These are phyloP conservation scores for Bigelowiella natans DNA, from an alignment of 78 protist species.

Conservation along the genomic window DNA sequence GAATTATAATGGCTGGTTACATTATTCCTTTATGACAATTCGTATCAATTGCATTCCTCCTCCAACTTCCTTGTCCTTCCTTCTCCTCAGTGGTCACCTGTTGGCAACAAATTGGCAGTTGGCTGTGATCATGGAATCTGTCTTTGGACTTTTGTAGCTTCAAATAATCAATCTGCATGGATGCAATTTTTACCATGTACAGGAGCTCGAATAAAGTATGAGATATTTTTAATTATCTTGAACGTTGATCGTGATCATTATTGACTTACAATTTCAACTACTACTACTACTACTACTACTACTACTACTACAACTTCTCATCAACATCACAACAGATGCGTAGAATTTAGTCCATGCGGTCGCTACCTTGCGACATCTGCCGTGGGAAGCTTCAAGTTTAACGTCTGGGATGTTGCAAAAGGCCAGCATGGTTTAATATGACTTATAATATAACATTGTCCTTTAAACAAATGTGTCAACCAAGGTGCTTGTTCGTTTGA, in stretches of 20 bases:
- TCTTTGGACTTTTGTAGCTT: not conserved
- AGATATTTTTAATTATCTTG: too few relatives aligned
- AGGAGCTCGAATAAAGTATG: not conserved
- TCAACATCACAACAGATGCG: too few relatives aligned
- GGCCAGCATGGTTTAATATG: not conserved
- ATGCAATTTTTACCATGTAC: not conserved
- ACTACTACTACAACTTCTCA: too few relatives aligned
- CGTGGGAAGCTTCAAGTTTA: not conserved
- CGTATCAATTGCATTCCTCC: too few relatives aligned
- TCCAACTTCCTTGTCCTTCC: not conserved
- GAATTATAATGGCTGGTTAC: too few relatives aligned
- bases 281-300: too few relatives aligned
- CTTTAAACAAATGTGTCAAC: too few relatives aligned
- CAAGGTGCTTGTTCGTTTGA: too few relatives aligned
- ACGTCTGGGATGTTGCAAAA: not conserved
- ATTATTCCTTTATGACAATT: too few relatives aligned
- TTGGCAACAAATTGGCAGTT: not conserved
- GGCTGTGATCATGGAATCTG: not conserved
- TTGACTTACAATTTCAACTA: too few relatives aligned
- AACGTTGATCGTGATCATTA: too few relatives aligned
- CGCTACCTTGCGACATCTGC: not conserved
- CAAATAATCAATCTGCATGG: not conserved
- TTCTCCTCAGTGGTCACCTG: not conserved
- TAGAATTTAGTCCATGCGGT: not conserved
- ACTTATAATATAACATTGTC: too few relatives aligned